Conservation (phyloP, 495 filamentous ascomycete genomes). For the Letharia columbiana region DNA sequence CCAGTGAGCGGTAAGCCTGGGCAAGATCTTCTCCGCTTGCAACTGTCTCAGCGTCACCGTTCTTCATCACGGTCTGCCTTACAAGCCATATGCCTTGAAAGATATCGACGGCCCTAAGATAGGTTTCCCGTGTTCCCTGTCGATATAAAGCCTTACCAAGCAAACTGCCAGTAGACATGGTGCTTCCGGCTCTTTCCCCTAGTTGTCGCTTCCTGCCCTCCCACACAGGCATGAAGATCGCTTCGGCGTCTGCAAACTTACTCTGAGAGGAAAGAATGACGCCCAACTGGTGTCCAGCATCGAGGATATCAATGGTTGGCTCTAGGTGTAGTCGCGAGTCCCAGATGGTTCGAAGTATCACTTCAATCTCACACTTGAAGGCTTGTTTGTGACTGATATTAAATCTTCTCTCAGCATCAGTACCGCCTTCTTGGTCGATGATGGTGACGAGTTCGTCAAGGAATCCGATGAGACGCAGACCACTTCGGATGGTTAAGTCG, state of each 20-base stretch:
- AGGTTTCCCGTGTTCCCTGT: not conserved
- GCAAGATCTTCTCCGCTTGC: slow-evolving; percentile 5
- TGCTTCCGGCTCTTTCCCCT: not conserved
- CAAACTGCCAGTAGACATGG: slow-evolving; percentile 6
- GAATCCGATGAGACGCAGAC: not conserved
- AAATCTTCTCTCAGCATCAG: not conserved
- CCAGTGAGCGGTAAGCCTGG: not conserved
- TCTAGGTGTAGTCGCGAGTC: not conserved
- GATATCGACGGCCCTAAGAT: not conserved
- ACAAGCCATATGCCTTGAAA: not conserved
- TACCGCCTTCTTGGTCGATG: not conserved
- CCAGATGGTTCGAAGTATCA: slow-evolving; percentile 3
- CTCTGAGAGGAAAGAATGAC: not conserved
- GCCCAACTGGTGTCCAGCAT: slow-evolving; percentile 8
- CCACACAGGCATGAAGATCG: slow-evolving; percentile 4
- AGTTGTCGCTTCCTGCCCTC: not conserved
- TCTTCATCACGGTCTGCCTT: not conserved
- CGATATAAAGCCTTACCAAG: not conserved
- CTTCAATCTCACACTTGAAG: not conserved
- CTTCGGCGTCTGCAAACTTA: slow-evolving; percentile 1
- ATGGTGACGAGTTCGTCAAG: not conserved
- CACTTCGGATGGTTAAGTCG: not conserved
- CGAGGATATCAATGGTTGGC: not conserved
- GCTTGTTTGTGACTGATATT: not conserved
- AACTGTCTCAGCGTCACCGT: not conserved